Evolutionary conservation across 345 rosid genomes (phyloP).

Genomic region (Salix dunnii): DNA sequence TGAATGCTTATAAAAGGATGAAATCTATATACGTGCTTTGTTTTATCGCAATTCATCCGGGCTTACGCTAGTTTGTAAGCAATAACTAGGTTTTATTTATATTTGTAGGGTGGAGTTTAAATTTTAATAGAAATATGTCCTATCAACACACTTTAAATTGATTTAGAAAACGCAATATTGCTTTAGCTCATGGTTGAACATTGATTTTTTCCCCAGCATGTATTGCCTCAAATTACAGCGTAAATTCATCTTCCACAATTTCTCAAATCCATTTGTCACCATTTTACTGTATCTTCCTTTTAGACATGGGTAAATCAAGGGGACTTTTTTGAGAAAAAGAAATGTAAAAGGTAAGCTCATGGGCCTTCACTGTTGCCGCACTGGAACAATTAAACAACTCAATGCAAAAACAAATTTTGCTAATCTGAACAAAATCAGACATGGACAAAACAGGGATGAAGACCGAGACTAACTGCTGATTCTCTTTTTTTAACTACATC

Average conservation of each 20-base stretch:
- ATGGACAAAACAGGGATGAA: neutral
- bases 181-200: neutral
- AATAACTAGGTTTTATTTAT: neutral
- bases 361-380: neutral
- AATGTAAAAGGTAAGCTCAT: neutral
- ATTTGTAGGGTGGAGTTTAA: neutral
- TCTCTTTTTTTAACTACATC: neutral
- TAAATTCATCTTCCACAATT: too few relatives aligned
- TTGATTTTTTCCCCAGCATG: neutral
- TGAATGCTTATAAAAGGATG: constrained; percentile 5
- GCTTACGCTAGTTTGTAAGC: too few relatives aligned
- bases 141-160: too few relatives aligned
- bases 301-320: neutral
- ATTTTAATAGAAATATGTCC: too few relatives aligned
- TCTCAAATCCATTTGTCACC: neutral
- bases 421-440: neutral
- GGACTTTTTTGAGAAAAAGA: neutral
- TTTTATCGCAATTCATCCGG: neutral
- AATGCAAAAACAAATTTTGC: neutral
- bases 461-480: neutral
- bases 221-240: too few relatives aligned
- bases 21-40: neutral
- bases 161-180: neutral
- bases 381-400: neutral
- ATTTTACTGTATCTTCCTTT: too few relatives aligned